Percentiles rank a stretch among this genome's conserved stretches.
Conservation (phyloP, 202 grass and related monocot genomes). For the Setaria italica region DNA sequence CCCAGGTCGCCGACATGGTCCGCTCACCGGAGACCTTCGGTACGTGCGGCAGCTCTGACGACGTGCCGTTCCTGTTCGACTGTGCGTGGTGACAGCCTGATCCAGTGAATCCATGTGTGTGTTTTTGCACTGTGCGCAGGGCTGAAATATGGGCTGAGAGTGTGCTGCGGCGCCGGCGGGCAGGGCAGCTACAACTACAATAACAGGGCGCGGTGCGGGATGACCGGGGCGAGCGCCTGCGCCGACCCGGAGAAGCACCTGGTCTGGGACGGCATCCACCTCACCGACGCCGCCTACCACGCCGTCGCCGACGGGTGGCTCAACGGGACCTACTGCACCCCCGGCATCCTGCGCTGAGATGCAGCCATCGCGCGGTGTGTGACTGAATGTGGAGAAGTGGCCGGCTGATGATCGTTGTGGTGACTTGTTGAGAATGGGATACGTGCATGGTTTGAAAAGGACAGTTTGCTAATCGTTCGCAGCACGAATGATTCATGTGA, state of each 20-base stretch:
- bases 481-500: too few relatives aligned
- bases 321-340: constrained; percentile 56
- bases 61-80: too few relatives aligned
- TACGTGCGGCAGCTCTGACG: constrained; percentile 39
- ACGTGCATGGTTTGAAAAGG: background rate
- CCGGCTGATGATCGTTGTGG: background rate
- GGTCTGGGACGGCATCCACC: constrained; percentile 82
- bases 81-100: too few relatives aligned
- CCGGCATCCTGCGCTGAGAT: too few relatives aligned
- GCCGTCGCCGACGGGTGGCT: constrained; percentile 67
- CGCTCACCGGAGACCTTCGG: constrained; percentile 64
- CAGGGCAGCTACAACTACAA: constrained; percentile 79
- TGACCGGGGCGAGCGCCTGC: constrained; percentile 54
- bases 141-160: constrained; percentile 51
- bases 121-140: constrained; percentile 21
- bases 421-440: background rate
- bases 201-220: constrained; percentile 61
- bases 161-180: constrained; percentile 72
- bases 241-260: constrained; percentile 57
- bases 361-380: too few relatives aligned
- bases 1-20: constrained; percentile 69
- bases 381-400: too few relatives aligned
- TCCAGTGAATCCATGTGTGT: background rate
- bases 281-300: constrained; percentile 72
- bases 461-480: too few relatives aligned